These are phyloP conservation scores for Clonostachys rosea DNA, from an alignment of 2,329 filamentous ascomycete genomes.

Conservation along the genomic window DNA sequence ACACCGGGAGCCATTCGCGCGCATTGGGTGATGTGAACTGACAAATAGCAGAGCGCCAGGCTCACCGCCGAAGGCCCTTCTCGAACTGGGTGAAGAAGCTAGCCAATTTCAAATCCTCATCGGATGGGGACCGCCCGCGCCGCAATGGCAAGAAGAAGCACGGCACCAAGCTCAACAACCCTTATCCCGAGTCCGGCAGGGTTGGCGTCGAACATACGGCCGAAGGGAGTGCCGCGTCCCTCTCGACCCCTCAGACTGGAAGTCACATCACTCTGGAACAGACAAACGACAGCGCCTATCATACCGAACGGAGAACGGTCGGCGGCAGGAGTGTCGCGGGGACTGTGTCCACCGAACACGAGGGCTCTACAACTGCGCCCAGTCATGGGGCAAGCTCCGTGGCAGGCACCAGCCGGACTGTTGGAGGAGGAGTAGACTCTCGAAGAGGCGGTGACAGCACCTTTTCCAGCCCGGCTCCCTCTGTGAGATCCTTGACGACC, in stretches of 20 bases:
- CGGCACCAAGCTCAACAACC: constrained; percentile 70
- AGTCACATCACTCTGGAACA: constrained; percentile 50
- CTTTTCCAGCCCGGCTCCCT: constrained; percentile 79
- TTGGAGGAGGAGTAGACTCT: constrained; percentile 60
- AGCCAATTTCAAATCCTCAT: constrained; percentile 76
- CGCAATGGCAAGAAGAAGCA: constrained; percentile 47
- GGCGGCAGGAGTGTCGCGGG: constrained; percentile 57
- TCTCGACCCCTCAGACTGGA: constrained; percentile 50
- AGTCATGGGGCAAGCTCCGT: constrained; percentile 66
- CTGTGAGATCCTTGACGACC: constrained; percentile 74
- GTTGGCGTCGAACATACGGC: constrained; percentile 20
- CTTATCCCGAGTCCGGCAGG: constrained; percentile 80
- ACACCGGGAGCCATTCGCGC: no score
- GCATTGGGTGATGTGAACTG: no score
- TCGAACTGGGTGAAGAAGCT: constrained; percentile 93
- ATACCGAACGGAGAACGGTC: background rate
- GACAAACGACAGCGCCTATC: background rate
- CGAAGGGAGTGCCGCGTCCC: constrained; percentile 45
- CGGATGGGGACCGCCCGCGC: constrained; percentile 46
- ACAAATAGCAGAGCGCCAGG: constrained; percentile 45
- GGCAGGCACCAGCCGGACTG: constrained; percentile 70
- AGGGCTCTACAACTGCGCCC: constrained; percentile 67
- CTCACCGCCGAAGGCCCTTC: constrained; percentile 76
- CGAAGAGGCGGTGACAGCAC: constrained; percentile 70
- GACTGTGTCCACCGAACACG: constrained; percentile 79